These are phyloP conservation scores for Helenozyma baotianmanensis DNA, from an alignment of 805 yeast genomes.

Conservation along the genomic window DNA sequence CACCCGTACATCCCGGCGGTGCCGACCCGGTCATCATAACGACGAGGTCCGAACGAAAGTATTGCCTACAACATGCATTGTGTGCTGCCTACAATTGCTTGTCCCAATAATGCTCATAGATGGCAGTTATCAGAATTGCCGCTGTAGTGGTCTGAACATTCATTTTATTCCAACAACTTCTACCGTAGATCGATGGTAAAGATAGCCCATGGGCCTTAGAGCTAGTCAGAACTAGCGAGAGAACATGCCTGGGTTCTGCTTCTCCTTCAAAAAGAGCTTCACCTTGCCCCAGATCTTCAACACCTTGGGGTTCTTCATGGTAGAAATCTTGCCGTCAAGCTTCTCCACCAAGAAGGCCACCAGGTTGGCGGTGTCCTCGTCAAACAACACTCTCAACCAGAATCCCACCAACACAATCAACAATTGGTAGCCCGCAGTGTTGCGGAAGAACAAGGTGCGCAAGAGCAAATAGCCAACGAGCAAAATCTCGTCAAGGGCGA, in stretches of 20 bases:
- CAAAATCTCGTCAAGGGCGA: slow-evolving; percentile 59
- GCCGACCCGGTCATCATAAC: no score
- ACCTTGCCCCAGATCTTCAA: slow-evolving; percentile 31
- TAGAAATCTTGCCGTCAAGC: slow-evolving; percentile 39
- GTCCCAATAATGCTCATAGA: no score
- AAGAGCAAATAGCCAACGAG: slow-evolving; percentile 49
- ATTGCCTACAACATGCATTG: no score
- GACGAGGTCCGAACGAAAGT: no score
- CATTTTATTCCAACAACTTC: no score
- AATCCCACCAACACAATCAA: slow-evolving; percentile 53
- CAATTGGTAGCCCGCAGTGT: slow-evolving; percentile 67
- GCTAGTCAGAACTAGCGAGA: no score
- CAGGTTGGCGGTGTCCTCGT: slow-evolving; percentile 42
- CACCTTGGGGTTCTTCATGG: slow-evolving; percentile 43
- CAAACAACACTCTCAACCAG: slow-evolving; percentile 67
- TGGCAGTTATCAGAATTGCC: no score
- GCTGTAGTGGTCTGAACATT: no score
- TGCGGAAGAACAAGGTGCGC: slow-evolving; percentile 60
- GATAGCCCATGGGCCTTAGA: no score
- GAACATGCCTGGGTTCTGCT: slow-evolving; percentile 13
- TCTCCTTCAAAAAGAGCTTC: slow-evolving; percentile 27
- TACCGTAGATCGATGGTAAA: no score
- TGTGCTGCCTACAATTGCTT: no score
- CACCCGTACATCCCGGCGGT: slow-evolving; percentile 7
- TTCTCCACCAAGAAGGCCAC: slow-evolving; percentile 37